These are phyloP conservation scores for Alnus rubra DNA, from an alignment of 306 rosid species.

Conservation along the genomic window DNA sequence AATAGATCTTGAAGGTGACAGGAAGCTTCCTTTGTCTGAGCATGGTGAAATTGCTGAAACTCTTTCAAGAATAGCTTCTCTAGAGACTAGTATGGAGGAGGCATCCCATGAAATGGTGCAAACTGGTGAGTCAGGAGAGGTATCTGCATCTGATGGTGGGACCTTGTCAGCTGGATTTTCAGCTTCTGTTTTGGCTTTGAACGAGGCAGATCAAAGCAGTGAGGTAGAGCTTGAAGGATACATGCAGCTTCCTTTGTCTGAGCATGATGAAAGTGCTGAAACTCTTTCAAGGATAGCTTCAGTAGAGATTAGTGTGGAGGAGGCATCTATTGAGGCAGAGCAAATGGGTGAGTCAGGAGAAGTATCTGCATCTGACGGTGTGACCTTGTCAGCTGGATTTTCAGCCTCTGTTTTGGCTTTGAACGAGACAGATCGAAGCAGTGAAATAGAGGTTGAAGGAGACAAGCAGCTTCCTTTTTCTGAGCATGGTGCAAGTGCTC, in stretches of 20 bases:
- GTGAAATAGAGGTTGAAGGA: slow-evolving; percentile 44
- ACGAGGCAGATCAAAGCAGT: slow-evolving; percentile 24
- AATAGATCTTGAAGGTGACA: slow-evolving; percentile 44
- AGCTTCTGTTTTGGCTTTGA: slow-evolving; percentile 28
- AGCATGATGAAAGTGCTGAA: slow-evolving; percentile 37
- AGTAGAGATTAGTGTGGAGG: slow-evolving; percentile 32
- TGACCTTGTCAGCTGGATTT: slow-evolving; percentile 35
- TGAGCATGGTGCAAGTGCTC: slow-evolving; percentile 35
- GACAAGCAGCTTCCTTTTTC: slow-evolving; percentile 36
- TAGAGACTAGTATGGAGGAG: slow-evolving; percentile 34
- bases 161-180: slow-evolving; percentile 38
- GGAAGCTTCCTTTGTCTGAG: slow-evolving; percentile 35
- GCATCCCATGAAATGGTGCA: slow-evolving; percentile 32
- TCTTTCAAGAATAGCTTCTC: slow-evolving; percentile 33
- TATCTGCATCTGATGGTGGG: slow-evolving; percentile 39
- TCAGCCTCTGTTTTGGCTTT: slow-evolving; percentile 31
- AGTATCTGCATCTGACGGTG: slow-evolving; percentile 38
- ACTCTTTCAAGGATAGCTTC: slow-evolving; percentile 34
- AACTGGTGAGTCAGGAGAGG: slow-evolving; percentile 38
- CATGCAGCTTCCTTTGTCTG: slow-evolving; percentile 32
- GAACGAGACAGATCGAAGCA: slow-evolving; percentile 18
- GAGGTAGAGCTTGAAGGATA: slow-evolving; percentile 47
- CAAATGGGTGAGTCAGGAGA: slow-evolving; percentile 38
- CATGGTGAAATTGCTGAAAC: slow-evolving; percentile 38
- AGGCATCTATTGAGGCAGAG: slow-evolving; percentile 33